Percentiles rank a stretch among this genome's conserved stretches.
phyloP scores from a whole-genome alignment of 2,329 filamentous ascomycete species.

The Pyrenophora seminiperda region DNA sequence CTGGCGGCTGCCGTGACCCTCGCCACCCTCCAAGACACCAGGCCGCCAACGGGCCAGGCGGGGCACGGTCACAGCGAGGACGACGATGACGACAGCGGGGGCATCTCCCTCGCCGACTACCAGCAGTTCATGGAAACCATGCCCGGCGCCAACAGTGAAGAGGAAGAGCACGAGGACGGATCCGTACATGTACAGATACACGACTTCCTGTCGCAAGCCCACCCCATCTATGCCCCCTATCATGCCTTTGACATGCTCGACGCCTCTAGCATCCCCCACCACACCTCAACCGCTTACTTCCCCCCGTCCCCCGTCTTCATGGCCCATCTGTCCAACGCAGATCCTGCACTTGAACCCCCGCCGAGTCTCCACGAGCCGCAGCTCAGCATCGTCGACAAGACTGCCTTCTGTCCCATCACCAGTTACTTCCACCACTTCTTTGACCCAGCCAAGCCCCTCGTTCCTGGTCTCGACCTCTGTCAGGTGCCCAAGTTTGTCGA shows the following conservation, averaged over 20 bases:
- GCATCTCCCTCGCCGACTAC: conserved; percentile 34
- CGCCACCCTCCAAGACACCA: conserved; percentile 37
- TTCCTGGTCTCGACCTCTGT: conserved; percentile 30
- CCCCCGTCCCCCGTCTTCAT: conserved; percentile 17
- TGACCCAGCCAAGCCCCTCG: conserved; percentile 17
- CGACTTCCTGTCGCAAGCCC: conserved; percentile 24
- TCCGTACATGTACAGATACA: conserved; percentile 15
- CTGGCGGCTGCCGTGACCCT: conserved; percentile 36
- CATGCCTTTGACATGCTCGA: conserved; percentile 12
- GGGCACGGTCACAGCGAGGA: conserved; percentile 10
- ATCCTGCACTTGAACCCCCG: conserved; percentile 29
- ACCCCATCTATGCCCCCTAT: conserved; percentile 15
- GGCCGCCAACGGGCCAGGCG: conserved; percentile 34
- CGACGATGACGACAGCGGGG: conserved; percentile 30
- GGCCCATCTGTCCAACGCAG: conserved; percentile 22
- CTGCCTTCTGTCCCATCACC: conserved; percentile 36
- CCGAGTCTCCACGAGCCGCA: conserved; percentile 34
- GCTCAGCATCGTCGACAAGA: conserved; percentile 36
- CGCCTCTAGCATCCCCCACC: conserved; percentile 13
- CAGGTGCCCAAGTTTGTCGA: conserved; percentile 36
- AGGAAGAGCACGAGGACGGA: neutral
- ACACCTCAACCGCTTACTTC: conserved; percentile 21
- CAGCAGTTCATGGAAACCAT: conserved; percentile 17
- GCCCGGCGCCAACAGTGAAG: conserved; percentile 4
- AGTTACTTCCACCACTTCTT: conserved; percentile 35